phyloP scores from a whole-genome alignment of 1,284 basidiomycete species.

The Irpex sp. region DNA sequence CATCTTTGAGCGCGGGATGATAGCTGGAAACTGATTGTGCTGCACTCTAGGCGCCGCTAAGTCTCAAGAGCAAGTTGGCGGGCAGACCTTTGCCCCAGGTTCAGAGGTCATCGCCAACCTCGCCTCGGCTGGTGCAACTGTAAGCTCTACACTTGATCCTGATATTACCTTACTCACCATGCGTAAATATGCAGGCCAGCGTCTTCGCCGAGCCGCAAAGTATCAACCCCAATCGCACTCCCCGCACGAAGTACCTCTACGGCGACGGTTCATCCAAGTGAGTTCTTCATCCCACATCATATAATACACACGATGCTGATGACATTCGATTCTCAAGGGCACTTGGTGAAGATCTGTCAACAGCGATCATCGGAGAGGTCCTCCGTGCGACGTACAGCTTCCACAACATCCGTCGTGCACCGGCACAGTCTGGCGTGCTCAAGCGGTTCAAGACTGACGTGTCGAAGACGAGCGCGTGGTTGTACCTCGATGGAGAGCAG shows the following conservation, averaged over 20 bases:
- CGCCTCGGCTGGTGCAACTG: slow-evolving; percentile 50
- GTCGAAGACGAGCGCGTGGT: slow-evolving; percentile 31
- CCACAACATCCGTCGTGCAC: slow-evolving; percentile 47
- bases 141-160: slow-evolving; percentile 30
- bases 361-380: slow-evolving; percentile 47
- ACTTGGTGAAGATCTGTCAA: slow-evolving; percentile 52
- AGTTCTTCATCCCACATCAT: slow-evolving; percentile 16
- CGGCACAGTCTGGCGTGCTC: slow-evolving; percentile 49
- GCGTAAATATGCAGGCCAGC: slow-evolving; percentile 16
- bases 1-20: not conserved
- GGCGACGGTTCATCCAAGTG: slow-evolving; percentile 53
- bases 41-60: slow-evolving; percentile 39
- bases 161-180: not conserved
- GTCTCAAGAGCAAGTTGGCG: slow-evolving; percentile 40
- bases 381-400: slow-evolving; percentile 48
- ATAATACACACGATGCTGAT: not conserved
- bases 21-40: not conserved
- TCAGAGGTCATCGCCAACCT: slow-evolving; percentile 61
- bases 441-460: slow-evolving; percentile 34
- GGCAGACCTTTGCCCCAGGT: slow-evolving; percentile 38
- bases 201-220: slow-evolving; percentile 38
- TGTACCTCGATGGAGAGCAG: slow-evolving; percentile 44
- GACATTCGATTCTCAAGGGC: not conserved
- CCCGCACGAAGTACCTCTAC: slow-evolving; percentile 46
- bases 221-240: slow-evolving; percentile 43